phyloP scores from a whole-genome alignment of 305 asterid species.

The Ajuga reptans region DNA sequence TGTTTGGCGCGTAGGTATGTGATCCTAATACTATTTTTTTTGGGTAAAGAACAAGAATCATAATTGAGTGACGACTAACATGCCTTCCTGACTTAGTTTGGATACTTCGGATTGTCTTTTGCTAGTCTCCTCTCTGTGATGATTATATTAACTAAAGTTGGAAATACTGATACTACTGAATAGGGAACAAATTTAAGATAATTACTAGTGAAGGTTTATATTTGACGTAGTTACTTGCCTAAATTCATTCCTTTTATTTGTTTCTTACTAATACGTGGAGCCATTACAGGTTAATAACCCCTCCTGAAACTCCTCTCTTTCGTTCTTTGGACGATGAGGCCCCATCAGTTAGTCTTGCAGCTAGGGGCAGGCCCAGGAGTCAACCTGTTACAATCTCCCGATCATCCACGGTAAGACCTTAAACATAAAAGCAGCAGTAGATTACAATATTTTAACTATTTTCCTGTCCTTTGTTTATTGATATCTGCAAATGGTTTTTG shows the following conservation, averaged over 20 bases:
- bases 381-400: conserved; percentile 78
- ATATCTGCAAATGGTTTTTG: conserved; percentile 7
- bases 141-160: not conserved
- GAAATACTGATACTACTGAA: not conserved
- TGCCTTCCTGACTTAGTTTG: conserved; percentile 10
- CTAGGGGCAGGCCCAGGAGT: conserved; percentile 85
- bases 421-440: not conserved
- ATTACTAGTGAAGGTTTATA: conserved; percentile 5
- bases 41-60: conserved; percentile 5
- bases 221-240: not conserved
- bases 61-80: not conserved
- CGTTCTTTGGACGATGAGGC: conserved; percentile 80
- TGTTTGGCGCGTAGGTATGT: not conserved
- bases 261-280: conserved; percentile 26
- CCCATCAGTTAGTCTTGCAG: conserved; percentile 43
- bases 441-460: not conserved
- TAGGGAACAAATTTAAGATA: conserved; percentile 11
- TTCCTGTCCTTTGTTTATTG: conserved; percentile 2
- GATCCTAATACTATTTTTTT: conserved; percentile 9
- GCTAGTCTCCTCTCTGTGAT: conserved; percentile 4
- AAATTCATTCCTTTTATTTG: conserved; percentile 19
- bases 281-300: conserved; percentile 76
- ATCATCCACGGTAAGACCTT: conserved; percentile 65
- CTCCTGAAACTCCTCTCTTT: conserved; percentile 97
- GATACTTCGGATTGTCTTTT: conserved; percentile 2